Evolutionary conservation across 2,329 filamentous ascomycete species (phyloP).

Genomic region (Chaetomium olivaceum): DNA sequence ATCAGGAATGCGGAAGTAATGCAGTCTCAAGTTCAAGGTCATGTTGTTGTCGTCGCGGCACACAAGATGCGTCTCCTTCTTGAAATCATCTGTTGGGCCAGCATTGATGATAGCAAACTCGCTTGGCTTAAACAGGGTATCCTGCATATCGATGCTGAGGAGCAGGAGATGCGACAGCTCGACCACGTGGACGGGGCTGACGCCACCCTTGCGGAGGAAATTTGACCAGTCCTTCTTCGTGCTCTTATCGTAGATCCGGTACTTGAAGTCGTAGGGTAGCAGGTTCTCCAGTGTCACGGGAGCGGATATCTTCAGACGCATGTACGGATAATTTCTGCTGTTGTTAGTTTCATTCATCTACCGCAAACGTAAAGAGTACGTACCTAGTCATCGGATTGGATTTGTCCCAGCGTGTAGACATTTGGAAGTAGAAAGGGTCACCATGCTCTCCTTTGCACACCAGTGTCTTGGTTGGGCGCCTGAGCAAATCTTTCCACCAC

Average conservation of each 20-base stretch:
- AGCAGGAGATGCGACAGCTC: conserved; percentile 91
- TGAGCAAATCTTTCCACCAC: conserved; percentile 90
- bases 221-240: conserved; percentile 99
- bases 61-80: conserved; percentile 73
- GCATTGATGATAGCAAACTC: conserved; percentile 98
- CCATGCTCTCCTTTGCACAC: conserved; percentile 85
- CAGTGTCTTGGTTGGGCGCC: conserved; percentile 79
- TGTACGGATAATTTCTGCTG: conserved; percentile 79
- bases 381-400: conserved; percentile 77
- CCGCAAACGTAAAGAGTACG: conserved; percentile 31
- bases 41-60: conserved; percentile 85
- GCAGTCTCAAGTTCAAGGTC: conserved; percentile 76
- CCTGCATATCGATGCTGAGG: conserved; percentile 93
- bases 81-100: conserved; percentile 82
- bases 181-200: conserved; percentile 96
- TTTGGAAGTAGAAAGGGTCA: conserved; percentile 95
- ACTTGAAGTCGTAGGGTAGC: conserved; percentile 97
- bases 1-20: conserved; percentile 87
- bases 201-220: conserved; percentile 91
- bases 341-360: conserved; percentile 37
- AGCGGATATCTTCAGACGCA: conserved; percentile 88
- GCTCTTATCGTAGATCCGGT: conserved; percentile 97
- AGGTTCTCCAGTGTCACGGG: conserved; percentile 94
- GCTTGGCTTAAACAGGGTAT: conserved; percentile 90
- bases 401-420: conserved; percentile 82